phyloP scores from a whole-genome alignment of 179 eudicot species.

The Pouteria campechiana region DNA sequence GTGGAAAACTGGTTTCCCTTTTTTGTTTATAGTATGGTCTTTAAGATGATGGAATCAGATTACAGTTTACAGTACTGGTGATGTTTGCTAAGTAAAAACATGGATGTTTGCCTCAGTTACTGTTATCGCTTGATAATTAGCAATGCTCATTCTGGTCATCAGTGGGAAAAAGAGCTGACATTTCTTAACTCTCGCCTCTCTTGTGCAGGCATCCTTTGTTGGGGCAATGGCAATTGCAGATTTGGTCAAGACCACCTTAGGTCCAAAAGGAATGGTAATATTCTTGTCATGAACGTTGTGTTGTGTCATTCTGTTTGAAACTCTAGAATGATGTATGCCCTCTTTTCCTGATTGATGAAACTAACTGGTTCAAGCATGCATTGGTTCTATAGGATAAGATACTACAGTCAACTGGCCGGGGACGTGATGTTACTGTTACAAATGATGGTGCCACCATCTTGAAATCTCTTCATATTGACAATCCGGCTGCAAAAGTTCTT shows the following conservation, averaged over 20 bases:
- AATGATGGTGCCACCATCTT: slow-evolving; percentile 97
- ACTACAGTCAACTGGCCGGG: slow-evolving; percentile 93
- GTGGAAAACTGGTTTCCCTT: too few relatives aligned
- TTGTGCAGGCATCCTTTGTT: slow-evolving; percentile 60
- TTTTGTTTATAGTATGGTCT: too few relatives aligned
- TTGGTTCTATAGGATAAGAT: slow-evolving; percentile 64
- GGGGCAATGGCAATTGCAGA: slow-evolving; percentile 94
- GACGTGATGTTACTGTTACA: slow-evolving; percentile 83
- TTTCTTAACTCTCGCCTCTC: background rate
- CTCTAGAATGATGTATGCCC: too few relatives aligned
- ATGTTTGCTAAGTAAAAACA: too few relatives aligned
- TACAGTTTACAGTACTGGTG: too few relatives aligned
- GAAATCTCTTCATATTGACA: slow-evolving; percentile 95
- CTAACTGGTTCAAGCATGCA: background rate
- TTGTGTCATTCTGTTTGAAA: background rate
- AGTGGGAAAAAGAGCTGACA: too few relatives aligned
- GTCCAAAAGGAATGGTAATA: slow-evolving; percentile 95
- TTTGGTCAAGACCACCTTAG: slow-evolving; percentile 89
- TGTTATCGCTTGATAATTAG: too few relatives aligned
- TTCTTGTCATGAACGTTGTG: slow-evolving; percentile 1
- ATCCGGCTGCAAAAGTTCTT: slow-evolving; percentile 97
- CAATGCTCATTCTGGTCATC: too few relatives aligned
- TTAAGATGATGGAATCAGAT: too few relatives aligned
- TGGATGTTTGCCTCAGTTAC: too few relatives aligned
- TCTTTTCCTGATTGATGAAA: background rate